Conservation (phyloP, 352 stramenopile genomes). For the Phytophthora pini region DNA sequence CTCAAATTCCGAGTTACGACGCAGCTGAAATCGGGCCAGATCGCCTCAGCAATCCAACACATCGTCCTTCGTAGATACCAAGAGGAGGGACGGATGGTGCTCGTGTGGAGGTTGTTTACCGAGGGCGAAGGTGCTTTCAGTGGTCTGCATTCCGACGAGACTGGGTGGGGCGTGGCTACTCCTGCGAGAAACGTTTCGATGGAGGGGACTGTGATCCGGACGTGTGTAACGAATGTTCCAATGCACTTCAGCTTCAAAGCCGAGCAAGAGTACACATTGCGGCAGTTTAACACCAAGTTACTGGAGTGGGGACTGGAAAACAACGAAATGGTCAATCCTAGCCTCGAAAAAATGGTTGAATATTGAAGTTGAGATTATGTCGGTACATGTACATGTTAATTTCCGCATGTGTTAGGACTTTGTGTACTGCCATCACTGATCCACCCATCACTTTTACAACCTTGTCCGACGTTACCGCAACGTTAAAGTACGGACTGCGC, state of each 20-base stretch:
- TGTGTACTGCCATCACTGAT: too few relatives aligned
- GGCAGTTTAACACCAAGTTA: too few relatives aligned
- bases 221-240: not conserved
- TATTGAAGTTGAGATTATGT: too few relatives aligned
- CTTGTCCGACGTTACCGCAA: conserved; percentile 3
- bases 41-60: too few relatives aligned
- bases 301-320: not conserved
- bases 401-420: too few relatives aligned
- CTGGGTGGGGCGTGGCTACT: not conserved
- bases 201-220: not conserved
- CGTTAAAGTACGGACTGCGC: too few relatives aligned
- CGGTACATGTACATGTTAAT: too few relatives aligned
- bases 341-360: not conserved
- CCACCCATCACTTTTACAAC: not conserved
- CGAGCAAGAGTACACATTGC: too few relatives aligned
- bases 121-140: not conserved
- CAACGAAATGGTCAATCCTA: not conserved
- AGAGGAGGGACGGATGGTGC: not conserved
- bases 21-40: not conserved
- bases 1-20: too few relatives aligned
- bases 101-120: not conserved
- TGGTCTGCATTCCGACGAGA: not conserved
- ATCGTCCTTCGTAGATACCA: not conserved
- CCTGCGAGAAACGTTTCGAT: not conserved
- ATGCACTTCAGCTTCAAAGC: not conserved